These are phyloP conservation scores for Kickxella alabastrina DNA, from an alignment of 192 early-diverging fungal species.

Conservation along the genomic window DNA sequence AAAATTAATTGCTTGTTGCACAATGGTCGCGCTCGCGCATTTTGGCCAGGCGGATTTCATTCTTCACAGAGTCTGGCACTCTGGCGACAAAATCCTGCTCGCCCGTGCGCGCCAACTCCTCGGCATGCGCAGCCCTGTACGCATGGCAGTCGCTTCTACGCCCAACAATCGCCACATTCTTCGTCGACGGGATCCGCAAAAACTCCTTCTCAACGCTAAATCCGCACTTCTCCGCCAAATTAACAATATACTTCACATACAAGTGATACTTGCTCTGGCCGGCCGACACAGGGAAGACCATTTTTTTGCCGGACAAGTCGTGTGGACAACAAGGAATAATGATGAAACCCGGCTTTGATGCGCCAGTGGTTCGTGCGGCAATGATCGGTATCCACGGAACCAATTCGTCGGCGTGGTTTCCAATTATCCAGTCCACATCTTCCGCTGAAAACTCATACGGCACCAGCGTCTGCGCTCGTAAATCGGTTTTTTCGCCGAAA, in stretches of 20 bases:
- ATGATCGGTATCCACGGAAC: conserved; percentile 83
- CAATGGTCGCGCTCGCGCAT: conserved; percentile 17
- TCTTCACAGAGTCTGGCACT: conserved; percentile 40
- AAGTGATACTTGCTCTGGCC: conserved; percentile 65
- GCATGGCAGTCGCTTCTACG: conserved; percentile 15
- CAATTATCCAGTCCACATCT: conserved; percentile 71
- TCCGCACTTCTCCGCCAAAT: conserved; percentile 55
- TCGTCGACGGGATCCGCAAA: conserved; percentile 77
- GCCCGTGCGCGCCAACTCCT: conserved; percentile 4
- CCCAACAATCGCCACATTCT: conserved; percentile 71
- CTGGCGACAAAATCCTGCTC: conserved; percentile 27
- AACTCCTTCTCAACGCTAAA: conserved; percentile 60
- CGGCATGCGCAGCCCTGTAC: not conserved
- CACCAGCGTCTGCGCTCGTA: conserved; percentile 58
- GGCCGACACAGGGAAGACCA: conserved; percentile 33
- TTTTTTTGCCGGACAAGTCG: conserved; percentile 63
- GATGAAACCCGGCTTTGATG: conserved; percentile 43
- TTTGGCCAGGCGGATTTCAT: conserved; percentile 32
- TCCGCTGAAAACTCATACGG: conserved; percentile 19
- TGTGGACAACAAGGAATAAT: conserved; percentile 85
- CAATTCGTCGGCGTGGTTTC: conserved; percentile 87
- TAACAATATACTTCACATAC: conserved; percentile 61
- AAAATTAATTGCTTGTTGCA: too few species aligned
- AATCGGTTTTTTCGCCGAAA: conserved; percentile 45
- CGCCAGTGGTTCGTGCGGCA: conserved; percentile 43